phyloP scores from a whole-genome alignment of 75 land plant genomes.

The Picea sitchensis region DNA sequence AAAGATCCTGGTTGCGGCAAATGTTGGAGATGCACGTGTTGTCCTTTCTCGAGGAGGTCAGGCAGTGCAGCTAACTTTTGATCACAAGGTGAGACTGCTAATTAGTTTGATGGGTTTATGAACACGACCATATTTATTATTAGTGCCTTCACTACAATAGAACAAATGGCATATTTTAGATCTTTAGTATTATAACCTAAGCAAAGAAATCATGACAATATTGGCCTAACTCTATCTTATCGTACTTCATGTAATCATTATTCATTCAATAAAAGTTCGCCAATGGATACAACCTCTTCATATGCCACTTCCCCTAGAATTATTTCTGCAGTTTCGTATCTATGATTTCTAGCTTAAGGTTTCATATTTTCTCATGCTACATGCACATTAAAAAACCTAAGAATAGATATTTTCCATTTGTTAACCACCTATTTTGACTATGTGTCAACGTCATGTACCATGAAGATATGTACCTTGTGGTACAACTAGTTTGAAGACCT shows the following conservation, averaged over 20 bases:
- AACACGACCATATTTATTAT: background rate
- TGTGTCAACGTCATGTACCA: no score
- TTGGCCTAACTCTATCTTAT: background rate
- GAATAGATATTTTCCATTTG: no score
- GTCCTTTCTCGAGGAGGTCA: conserved; percentile 41
- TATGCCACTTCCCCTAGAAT: no score
- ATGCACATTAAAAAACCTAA: no score
- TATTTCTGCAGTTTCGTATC: no score
- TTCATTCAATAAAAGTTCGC: no score
- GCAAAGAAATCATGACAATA: background rate
- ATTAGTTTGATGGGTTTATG: background rate
- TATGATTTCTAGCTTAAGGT: no score
- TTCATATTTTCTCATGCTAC: no score
- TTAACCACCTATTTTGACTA: no score
- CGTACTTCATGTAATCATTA: background rate
- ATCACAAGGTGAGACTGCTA: conserved; percentile 34
- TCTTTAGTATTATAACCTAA: background rate
- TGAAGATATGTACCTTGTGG: no score
- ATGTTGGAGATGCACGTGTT: conserved; percentile 56
- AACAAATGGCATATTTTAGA: background rate
- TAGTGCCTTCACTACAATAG: background rate
- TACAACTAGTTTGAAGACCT: no score
- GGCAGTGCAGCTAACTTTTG: conserved; percentile 42
- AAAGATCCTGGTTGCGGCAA: conserved; percentile 32
- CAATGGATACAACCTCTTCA: no score